Base-by-base conservation (phyloP, 108 stramenopile genomes). In the Schizochytrium sp. region DNA sequence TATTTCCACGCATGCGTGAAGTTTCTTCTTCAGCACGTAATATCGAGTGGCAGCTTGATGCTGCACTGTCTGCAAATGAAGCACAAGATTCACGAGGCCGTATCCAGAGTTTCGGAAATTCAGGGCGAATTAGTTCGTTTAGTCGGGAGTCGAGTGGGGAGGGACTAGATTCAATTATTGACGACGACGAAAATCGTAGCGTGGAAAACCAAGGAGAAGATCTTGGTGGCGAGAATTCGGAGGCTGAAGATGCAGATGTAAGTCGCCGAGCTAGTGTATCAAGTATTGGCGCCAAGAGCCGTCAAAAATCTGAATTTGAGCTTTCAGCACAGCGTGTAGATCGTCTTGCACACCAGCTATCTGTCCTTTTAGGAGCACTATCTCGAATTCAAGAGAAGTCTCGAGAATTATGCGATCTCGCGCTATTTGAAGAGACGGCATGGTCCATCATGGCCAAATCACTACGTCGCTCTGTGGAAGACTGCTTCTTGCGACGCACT, bases 1-100 rank as follows among this genome's bases (percentile, higher is more conserved):
- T 83, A 38, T 5, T 83, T 47, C 76, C 76, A 7, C 76, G 76
- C 45, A 3, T 55, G 50, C 50, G 50, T 5, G 50, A 83, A 28
- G 47, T 40, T n/a, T 55, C 53, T n/a, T 83, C 76, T 17, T 83
- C 76, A 40, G 53, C 53, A n/a, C 76, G 53, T 5, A 53, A 83
- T n/a, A 49, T 83, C 47, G 76, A 83, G 76, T 83, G 76, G 76
- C 47, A 40, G 38, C 76, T 83, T 7, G 76, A 83, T 42, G 76
- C 76, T n/a, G 53, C 76, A 38, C 47, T 83, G 17, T 83, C 76
- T 56, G 76, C 53, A 0, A 55, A 55, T 3, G 76, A 83, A 40
- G 76, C 76, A 53, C 76, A 83, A 53, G 50, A 42, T 28, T 53
- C 8, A n/a, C 76, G 64, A 7, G 28, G 64, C 5, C 64, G 64